A percentile compares a stretch with the other conserved stretches of the same genome.
These are phyloP conservation scores for Serpula lacrymans DNA, from an alignment of 768 basidiomycete genomes.

Conservation along the genomic window DNA sequence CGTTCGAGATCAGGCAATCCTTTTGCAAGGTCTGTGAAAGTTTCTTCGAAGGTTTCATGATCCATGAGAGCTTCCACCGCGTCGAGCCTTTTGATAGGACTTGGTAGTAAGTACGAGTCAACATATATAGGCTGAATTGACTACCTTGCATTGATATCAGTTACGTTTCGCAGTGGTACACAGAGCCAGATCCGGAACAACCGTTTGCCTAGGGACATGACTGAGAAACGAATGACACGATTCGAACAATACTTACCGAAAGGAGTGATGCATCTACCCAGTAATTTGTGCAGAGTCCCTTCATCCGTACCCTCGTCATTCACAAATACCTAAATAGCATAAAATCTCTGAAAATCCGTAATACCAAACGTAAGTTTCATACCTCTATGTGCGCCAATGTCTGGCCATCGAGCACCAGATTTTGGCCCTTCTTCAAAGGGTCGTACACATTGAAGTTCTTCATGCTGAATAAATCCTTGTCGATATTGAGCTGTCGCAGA, in stretches of 20 bases:
- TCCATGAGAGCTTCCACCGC: conserved; percentile 90
- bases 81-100: conserved; percentile 60
- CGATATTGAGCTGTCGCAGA: conserved; percentile 90
- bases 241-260: conserved; percentile 57
- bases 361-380: conserved; percentile 5
- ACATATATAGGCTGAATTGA: conserved; percentile 15
- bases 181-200: conserved; percentile 97
- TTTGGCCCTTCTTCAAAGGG: conserved; percentile 88
- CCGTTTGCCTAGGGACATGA: conserved; percentile 68
- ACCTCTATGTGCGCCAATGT: conserved; percentile 95
- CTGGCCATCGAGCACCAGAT: conserved; percentile 88
- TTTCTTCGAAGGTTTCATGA: conserved; percentile 70
- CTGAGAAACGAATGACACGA: conserved; percentile 3
- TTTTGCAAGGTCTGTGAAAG: conserved; percentile 75
- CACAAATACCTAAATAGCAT: conserved; percentile 58
- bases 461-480: conserved; percentile 92
- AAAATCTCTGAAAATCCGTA: conserved; percentile 1
- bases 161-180: conserved; percentile 77
- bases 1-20: conserved; percentile 91
- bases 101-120: conserved; percentile 7
- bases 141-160: conserved; percentile 87
- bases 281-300: conserved; percentile 79
- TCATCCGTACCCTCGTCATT: conserved; percentile 95
- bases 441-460: conserved; percentile 98
- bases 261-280: conserved; percentile 85